Percentiles rank a stretch among this genome's conserved stretches.
Evolutionary conservation across 768 basidiomycete genomes (phyloP).

Genomic region (Rhodotorula toruloides): DNA sequence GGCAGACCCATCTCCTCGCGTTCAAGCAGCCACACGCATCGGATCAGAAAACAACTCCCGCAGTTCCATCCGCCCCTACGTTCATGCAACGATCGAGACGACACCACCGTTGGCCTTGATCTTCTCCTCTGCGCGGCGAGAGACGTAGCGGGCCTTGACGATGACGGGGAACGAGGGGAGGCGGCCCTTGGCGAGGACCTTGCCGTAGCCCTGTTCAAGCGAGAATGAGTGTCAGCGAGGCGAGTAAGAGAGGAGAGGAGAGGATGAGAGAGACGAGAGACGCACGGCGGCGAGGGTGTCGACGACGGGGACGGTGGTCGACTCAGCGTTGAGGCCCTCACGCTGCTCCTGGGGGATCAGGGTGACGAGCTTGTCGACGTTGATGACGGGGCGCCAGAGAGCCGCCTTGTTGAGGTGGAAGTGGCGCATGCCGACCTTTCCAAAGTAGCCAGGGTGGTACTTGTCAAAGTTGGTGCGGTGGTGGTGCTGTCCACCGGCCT

Average conservation of each 20-base stretch:
- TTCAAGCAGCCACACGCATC: too few relatives aligned
- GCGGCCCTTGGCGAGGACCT: constrained; percentile 91
- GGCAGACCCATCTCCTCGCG: too few relatives aligned
- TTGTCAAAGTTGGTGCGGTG: constrained; percentile 56
- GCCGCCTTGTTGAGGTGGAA: constrained; percentile 91
- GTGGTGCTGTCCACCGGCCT: constrained; percentile 97
- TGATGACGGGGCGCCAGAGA: constrained; percentile 92
- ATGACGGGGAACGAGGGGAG: constrained; percentile 85
- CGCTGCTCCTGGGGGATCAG: constrained; percentile 82
- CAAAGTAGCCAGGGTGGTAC: constrained; percentile 99
- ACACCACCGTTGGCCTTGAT: constrained; percentile 77
- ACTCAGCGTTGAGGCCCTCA: constrained; percentile 64
- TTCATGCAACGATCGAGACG: constrained; percentile 81
- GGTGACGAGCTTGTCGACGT: constrained; percentile 84
- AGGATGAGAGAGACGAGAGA: constrained; percentile 7
- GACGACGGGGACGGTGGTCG: constrained; percentile 87
- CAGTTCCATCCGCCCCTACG: too few relatives aligned
- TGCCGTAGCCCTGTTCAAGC: constrained; percentile 80
- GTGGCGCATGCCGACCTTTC: constrained; percentile 80
- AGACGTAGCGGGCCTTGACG: constrained; percentile 75
- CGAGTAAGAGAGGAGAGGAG: background rate
- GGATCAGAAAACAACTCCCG: too few relatives aligned
- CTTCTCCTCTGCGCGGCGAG: constrained; percentile 44
- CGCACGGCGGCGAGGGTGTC: constrained; percentile 58
- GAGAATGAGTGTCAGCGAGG: constrained; percentile 47